Base-by-base conservation (phyloP, 345 rosid genomes). In the Salix brachista region DNA sequence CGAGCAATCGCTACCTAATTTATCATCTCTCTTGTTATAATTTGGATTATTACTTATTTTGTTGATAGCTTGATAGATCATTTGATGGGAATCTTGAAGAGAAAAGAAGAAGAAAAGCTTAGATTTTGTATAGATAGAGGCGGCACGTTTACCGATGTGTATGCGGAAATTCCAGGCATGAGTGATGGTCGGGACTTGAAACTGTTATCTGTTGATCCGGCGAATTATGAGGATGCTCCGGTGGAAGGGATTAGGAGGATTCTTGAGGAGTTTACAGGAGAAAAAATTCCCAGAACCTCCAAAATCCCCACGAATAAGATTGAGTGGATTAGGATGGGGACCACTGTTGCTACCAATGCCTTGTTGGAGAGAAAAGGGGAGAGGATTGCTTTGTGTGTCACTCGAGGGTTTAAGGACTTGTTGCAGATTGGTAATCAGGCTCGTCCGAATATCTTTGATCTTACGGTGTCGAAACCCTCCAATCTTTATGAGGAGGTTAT, bases 241-340 rank as follows among this genome's bases (percentile, higher is more conserved):
- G 89, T 93, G 32, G 99, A 96, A 82, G 99, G 99, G 58, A 93
- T 96, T 50, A 83, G 97, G 71, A 83, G 99, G 83, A 91, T 96
- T 78, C 92, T 96, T 5, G 94, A 96, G 72, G 97, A 91, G 65
- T 90, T 91, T 39, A 90, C 91, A 0, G 87, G 97, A 34, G 71
- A 90, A 82, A 87, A 82, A 75, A 90, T 93, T 46, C 94, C 96
- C 0, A 79, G 94, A 73, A 61, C 87, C 11, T 86, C 90, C 0
- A 96, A 93, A 80, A 87, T 96, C 78, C 98, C 99, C 8, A 91
- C 96, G 1, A 89, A 91, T 80, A 91, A 89, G 75, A 96, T 96
- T 23, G 98, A 96, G 71, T 96, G 98, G 98, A 92, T 96, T 68
- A 88, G 99, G 85, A 93, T 96, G 99, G 98, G 99, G 19, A 96